Conservation (phyloP, 2,329 filamentous ascomycete species). For the Aspergillus sp. region DNA sequence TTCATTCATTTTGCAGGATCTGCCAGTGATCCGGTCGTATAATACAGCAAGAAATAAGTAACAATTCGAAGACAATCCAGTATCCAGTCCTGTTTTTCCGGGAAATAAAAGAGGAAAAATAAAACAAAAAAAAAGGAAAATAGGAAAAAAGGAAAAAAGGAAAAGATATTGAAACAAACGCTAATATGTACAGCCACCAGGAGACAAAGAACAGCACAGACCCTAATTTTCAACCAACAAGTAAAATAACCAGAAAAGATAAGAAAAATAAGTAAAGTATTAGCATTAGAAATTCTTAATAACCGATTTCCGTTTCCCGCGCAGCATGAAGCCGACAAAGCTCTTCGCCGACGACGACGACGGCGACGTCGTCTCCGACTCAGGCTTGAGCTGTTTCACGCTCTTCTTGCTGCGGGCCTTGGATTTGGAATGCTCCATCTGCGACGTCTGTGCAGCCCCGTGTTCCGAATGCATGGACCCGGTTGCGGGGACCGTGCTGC, state of each 20-base stretch:
- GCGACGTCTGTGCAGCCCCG: not conserved
- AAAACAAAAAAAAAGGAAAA: not conserved
- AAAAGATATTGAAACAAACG: not conserved
- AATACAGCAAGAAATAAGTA: no score
- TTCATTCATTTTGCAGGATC: no score
- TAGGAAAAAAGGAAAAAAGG: not conserved
- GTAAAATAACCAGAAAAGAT: not conserved
- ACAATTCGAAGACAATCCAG: no score
- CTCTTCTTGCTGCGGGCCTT: slow-evolving; percentile 20
- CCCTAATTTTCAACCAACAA: not conserved
- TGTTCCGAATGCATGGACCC: no score
- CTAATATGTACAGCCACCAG: not conserved
- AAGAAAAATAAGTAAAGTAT: not conserved
- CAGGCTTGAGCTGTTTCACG: not conserved
- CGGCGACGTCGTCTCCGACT: slow-evolving; percentile 6
- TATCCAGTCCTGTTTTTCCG: no score
- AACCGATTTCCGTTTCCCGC: slow-evolving; percentile 21
- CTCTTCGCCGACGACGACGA: slow-evolving; percentile 17
- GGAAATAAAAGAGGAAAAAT: no score
- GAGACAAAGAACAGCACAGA: not conserved
- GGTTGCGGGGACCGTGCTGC: slow-evolving; percentile 7
- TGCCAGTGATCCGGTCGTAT: no score
- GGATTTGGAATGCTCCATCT: slow-evolving; percentile 11
- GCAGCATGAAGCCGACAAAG: slow-evolving; percentile 25
- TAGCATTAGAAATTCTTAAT: slow-evolving; percentile 18